phyloP scores from a whole-genome alignment of 1,284 basidiomycete genomes.

The Polyporus tsugae region DNA sequence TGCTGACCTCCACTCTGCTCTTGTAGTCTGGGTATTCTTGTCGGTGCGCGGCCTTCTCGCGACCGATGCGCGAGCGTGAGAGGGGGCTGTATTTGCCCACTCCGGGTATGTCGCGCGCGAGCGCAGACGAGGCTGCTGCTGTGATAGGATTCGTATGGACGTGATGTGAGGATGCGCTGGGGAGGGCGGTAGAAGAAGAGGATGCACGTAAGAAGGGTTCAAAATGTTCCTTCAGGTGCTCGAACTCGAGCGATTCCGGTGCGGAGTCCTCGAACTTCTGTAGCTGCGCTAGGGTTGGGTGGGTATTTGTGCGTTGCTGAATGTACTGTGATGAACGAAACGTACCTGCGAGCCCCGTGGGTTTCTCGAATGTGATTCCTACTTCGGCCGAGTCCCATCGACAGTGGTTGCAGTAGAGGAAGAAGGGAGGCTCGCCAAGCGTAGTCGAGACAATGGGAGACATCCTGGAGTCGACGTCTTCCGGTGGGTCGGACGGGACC shows the following conservation, averaged over 20 bases:
- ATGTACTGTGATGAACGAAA: slow-evolving; percentile 12
- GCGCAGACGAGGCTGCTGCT: slow-evolving; percentile 85
- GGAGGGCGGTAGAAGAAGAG: slow-evolving; percentile 65
- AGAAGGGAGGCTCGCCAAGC: slow-evolving; percentile 87
- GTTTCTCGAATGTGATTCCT: slow-evolving; percentile 94
- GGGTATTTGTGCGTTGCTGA: slow-evolving; percentile 3
- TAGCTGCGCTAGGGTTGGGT: slow-evolving; percentile 72
- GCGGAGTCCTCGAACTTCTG: slow-evolving; percentile 89
- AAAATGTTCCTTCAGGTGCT: slow-evolving; percentile 93
- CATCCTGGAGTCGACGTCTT: slow-evolving; percentile 61
- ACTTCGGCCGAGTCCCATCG: slow-evolving; percentile 95
- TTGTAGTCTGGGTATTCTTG: slow-evolving; percentile 81
- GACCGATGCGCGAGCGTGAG: slow-evolving; percentile 58
- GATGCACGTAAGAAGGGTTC: slow-evolving; percentile 88
- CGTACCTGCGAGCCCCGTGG: slow-evolving; percentile 90
- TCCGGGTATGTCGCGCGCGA: slow-evolving; percentile 82
- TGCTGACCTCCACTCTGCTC: slow-evolving; percentile 68
- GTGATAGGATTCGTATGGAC: slow-evolving; percentile 81
- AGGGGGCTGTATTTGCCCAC: slow-evolving; percentile 77
- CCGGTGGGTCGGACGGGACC: slow-evolving; percentile 86
- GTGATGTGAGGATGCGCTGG: slow-evolving; percentile 61
- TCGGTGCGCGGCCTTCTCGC: slow-evolving; percentile 69
- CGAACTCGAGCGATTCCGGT: slow-evolving; percentile 88
- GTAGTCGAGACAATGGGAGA: slow-evolving; percentile 57
- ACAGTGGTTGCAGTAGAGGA: slow-evolving; percentile 91